Percentiles rank a stretch among this genome's conserved stretches.
Evolutionary conservation across 1,139 yeast species (phyloP).

Genomic region (Schwanniomyces etchellsii): DNA sequence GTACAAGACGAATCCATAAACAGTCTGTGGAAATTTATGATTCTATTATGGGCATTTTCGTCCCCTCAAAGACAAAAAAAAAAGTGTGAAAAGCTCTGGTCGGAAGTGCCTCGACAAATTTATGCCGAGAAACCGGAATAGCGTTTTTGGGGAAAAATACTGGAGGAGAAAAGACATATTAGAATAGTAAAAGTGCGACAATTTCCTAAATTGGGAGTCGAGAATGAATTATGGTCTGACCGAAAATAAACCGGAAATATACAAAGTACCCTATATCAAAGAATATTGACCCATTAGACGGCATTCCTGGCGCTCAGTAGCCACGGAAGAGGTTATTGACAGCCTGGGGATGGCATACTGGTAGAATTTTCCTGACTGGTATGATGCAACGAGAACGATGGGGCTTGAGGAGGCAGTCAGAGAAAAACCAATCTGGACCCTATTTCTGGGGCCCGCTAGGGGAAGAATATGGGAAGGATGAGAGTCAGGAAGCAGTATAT

Average conservation of each 20-base stretch:
- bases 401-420: slow-evolving; percentile 3
- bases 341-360: slow-evolving; percentile 32
- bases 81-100: background rate
- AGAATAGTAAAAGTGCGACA: too few species aligned
- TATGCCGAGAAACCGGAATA: too few species aligned
- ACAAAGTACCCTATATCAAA: background rate
- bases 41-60: background rate
- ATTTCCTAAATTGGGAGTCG: too few species aligned
- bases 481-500: slow-evolving; percentile 28
- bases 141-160: too few species aligned
- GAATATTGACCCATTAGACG: slow-evolving; percentile 19
- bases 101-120: too few species aligned
- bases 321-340: slow-evolving; percentile 8
- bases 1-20: slow-evolving; percentile 1
- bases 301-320: slow-evolving; percentile 27
- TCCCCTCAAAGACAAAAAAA: background rate
- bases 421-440: slow-evolving; percentile 35
- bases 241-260: too few species aligned
- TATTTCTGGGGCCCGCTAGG: slow-evolving; percentile 8
- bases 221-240: too few species aligned
- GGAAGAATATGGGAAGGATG: slow-evolving; percentile 10
- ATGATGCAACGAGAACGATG: slow-evolving; percentile 33
- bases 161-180: too few species aligned
- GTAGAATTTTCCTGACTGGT: slow-evolving; percentile 34
- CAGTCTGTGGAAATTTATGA: background rate